phyloP scores from a whole-genome alignment of 2,329 filamentous ascomycete species.

The Lachnellula cervina region DNA sequence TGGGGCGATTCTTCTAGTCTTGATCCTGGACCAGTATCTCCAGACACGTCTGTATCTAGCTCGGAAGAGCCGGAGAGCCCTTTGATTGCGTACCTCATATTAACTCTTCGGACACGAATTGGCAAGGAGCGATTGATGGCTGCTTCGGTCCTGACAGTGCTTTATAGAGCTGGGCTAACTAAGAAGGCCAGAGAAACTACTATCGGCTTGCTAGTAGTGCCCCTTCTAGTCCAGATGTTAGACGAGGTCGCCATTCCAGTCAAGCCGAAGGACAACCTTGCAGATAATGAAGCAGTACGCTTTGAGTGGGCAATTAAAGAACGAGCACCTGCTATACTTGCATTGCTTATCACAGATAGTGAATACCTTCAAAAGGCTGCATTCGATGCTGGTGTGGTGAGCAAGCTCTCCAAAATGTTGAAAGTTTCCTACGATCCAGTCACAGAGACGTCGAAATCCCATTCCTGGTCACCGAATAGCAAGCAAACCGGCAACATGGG shows the following conservation, averaged over 20 bases:
- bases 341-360: conserved; percentile 73
- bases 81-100: conserved; percentile 68
- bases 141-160: conserved; percentile 60
- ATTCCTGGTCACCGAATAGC: conserved; percentile 48
- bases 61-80: conserved; percentile 62
- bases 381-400: conserved; percentile 62
- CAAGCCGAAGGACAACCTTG: conserved; percentile 37
- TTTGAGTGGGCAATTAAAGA: conserved; percentile 55
- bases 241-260: conserved; percentile 43
- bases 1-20: conserved; percentile 18
- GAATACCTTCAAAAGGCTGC: conserved; percentile 77
- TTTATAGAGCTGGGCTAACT: conserved; percentile 65
- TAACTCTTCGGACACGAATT: conserved; percentile 52
- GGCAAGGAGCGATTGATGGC: conserved; percentile 63
- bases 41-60: conserved; percentile 32
- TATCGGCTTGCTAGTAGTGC: conserved; percentile 64
- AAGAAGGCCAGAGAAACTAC: conserved; percentile 59
- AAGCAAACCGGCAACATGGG: conserved; percentile 8
- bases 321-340: conserved; percentile 69
- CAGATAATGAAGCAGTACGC: conserved; percentile 34
- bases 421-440: conserved; percentile 62
- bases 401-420: conserved; percentile 56
- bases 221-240: conserved; percentile 63
- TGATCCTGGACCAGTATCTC: conserved; percentile 11
- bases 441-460: conserved; percentile 39